Conservation (phyloP, 768 basidiomycete genomes). For the Auricularia auricula-judae region DNA sequence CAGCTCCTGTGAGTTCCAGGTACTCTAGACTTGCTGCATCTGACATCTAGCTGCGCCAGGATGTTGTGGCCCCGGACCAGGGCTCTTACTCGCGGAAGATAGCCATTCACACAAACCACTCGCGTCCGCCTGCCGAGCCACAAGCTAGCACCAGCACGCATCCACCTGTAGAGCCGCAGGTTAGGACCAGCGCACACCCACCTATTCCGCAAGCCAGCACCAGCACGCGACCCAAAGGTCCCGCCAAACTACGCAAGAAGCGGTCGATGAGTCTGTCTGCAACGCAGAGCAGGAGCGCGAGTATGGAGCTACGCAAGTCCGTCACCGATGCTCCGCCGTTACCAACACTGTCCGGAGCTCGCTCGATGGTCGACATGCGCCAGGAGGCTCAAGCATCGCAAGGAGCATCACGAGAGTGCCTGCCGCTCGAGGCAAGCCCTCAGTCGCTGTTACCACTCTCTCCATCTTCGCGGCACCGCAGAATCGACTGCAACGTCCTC, state of each 20-base stretch:
- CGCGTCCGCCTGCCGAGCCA: not conserved
- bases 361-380: no score
- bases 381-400: no score
- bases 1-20: not conserved
- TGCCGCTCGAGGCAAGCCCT: no score
- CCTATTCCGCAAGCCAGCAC: not conserved
- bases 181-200: not conserved
- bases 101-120: not conserved
- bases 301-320: not conserved
- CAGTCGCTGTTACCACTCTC: not conserved
- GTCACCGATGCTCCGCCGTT: not conserved
- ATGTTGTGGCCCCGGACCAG: not conserved
- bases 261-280: not conserved
- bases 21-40: not conserved
- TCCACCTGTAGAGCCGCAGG: not conserved
- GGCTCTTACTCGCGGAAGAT: not conserved
- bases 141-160: not conserved
- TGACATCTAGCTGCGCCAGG: not conserved
- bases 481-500: not conserved
- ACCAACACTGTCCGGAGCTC: not conserved
- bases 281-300: not conserved
- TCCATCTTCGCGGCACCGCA: not conserved
- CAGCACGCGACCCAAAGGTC: not conserved
- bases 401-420: no score
- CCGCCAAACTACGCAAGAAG: not conserved